phyloP scores from a whole-genome alignment of 495 filamentous ascomycete genomes.

The Penicillium ochrochloron region DNA sequence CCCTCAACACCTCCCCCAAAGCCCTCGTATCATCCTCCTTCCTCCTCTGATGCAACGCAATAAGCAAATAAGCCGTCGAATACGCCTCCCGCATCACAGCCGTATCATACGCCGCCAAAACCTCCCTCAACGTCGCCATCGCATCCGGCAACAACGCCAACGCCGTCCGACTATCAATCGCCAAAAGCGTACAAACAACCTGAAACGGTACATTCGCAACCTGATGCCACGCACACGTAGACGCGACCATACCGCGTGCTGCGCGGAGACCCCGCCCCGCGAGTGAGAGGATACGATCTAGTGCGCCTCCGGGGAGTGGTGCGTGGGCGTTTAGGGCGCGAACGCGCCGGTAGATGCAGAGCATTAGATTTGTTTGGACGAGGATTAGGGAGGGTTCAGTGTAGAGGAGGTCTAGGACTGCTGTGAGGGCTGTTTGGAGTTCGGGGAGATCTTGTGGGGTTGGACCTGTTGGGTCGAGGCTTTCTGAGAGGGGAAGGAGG shows the following conservation, averaged over 20 bases:
- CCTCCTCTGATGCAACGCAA: constrained; percentile 48
- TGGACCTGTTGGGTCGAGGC: constrained; percentile 46
- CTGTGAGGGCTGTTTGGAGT: constrained; percentile 42
- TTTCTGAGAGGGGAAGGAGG: constrained; percentile 51
- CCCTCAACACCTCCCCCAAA: constrained; percentile 41
- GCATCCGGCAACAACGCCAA: constrained; percentile 52
- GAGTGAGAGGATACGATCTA: constrained; percentile 44
- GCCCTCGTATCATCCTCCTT: constrained; percentile 49
- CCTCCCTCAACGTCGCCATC: constrained; percentile 53
- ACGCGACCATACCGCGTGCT: constrained; percentile 43
- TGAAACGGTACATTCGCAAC: constrained; percentile 60
- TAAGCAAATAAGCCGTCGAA: constrained; percentile 55
- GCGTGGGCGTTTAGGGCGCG: constrained; percentile 47
- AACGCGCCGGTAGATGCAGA: constrained; percentile 57
- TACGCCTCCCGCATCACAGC: constrained; percentile 55
- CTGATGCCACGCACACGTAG: constrained; percentile 57
- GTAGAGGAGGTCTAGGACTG: constrained; percentile 45
- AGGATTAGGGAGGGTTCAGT: constrained; percentile 44
- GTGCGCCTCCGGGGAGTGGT: constrained; percentile 34
- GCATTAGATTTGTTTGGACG: constrained; percentile 56
- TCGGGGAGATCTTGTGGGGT: constrained; percentile 37
- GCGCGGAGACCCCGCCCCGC: constrained; percentile 42
- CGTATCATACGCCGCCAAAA: constrained; percentile 50
- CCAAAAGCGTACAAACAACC: constrained; percentile 55
- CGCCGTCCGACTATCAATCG: constrained; percentile 54